These are phyloP conservation scores for Obba rivulosa DNA, from an alignment of 768 basidiomycete genomes.

Conservation along the genomic window DNA sequence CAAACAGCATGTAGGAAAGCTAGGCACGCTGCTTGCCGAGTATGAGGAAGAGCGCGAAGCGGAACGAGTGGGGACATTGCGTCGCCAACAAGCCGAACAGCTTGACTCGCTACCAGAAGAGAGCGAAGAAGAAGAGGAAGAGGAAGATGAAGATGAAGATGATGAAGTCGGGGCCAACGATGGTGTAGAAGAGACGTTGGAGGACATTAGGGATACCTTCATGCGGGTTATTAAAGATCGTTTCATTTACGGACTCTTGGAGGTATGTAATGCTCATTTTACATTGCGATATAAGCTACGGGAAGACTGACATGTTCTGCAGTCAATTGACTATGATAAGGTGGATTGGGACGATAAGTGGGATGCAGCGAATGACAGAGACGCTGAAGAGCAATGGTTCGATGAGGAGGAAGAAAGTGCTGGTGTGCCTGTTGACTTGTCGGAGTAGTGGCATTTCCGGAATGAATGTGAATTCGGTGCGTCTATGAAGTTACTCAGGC, in stretches of 20 bases:
- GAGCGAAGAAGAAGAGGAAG: constrained; percentile 44
- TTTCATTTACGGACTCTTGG: constrained; percentile 72
- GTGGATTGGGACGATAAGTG: constrained; percentile 75
- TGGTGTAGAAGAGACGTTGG: constrained; percentile 35
- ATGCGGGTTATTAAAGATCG: constrained; percentile 58
- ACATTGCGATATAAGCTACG: neutral
- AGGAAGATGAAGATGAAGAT: constrained; percentile 58
- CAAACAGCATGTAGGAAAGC: constrained; percentile 59
- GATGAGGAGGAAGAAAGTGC: constrained; percentile 49
- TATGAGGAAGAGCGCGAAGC: constrained; percentile 79
- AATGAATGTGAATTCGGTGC: neutral
- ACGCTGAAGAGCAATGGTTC: constrained; percentile 70
- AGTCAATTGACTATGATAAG: constrained; percentile 66
- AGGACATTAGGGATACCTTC: constrained; percentile 46
- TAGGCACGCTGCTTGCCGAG: constrained; percentile 57
- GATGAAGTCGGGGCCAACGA: constrained; percentile 36
- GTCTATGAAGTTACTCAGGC: neutral
- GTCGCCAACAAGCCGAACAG: constrained; percentile 34
- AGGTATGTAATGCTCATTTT: constrained; percentile 41
- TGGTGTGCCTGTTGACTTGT: constrained; percentile 1
- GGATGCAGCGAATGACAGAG: constrained; percentile 54
- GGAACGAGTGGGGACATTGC: constrained; percentile 46
- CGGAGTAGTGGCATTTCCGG: constrained; percentile 1
- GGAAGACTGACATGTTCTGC: constrained; percentile 7
- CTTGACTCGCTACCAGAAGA: constrained; percentile 62